phyloP scores from a whole-genome alignment of 768 basidiomycete species.

The Kwoniella sp. region DNA sequence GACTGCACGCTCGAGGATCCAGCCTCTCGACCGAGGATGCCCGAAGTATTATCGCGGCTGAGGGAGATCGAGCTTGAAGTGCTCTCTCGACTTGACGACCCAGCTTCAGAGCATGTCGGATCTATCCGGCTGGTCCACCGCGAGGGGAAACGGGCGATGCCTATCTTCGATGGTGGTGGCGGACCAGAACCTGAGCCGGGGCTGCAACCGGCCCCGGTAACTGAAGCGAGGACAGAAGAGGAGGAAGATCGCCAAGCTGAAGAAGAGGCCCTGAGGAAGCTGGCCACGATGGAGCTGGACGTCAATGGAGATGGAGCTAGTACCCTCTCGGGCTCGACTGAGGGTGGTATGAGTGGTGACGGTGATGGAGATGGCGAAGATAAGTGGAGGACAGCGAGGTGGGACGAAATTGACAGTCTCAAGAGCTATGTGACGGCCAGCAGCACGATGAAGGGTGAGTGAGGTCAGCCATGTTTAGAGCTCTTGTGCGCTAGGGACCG shows the following conservation, averaged over 20 bases:
- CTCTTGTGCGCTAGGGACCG: no score
- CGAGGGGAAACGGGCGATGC: conserved; percentile 61
- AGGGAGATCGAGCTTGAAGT: conserved; percentile 82
- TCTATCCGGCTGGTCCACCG: conserved; percentile 77
- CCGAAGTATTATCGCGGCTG: conserved; percentile 76
- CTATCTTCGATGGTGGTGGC: conserved; percentile 32
- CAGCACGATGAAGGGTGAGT: conserved; percentile 49
- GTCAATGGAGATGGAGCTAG: conserved; percentile 38
- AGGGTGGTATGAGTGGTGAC: background rate
- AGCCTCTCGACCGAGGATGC: conserved; percentile 70
- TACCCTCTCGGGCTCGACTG: background rate
- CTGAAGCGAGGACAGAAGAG: conserved; percentile 34
- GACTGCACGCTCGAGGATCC: conserved; percentile 75
- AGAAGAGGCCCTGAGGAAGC: conserved; percentile 45
- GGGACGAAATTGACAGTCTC: conserved; percentile 48
- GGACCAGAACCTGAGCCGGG: no score
- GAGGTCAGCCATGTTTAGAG: background rate
- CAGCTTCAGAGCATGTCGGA: conserved; percentile 72
- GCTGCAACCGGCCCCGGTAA: background rate
- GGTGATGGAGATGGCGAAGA: conserved; percentile 16
- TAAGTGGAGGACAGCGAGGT: conserved; percentile 55
- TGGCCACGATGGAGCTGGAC: conserved; percentile 38
- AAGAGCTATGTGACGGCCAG: conserved; percentile 45
- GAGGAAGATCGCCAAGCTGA: conserved; percentile 37
- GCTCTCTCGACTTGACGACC: conserved; percentile 65